Percentiles rank a stretch among this genome's conserved stretches.
phyloP scores from a whole-genome alignment of 805 yeast species.

The Candida maesae region DNA sequence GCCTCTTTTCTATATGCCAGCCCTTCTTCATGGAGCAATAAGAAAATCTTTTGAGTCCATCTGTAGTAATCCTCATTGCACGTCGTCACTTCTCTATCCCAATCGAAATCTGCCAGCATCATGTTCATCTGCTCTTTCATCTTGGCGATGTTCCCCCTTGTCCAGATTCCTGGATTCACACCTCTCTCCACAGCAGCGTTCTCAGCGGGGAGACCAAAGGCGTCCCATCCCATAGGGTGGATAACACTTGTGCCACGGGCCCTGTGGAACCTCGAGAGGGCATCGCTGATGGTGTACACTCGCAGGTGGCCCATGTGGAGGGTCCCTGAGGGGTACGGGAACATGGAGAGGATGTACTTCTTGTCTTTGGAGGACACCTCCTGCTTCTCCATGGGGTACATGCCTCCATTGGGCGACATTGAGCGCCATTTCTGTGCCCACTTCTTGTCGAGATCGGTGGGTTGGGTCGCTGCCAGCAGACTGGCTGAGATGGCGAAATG shows the following conservation, averaged over 20 bases:
- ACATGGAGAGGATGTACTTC: constrained; percentile 78
- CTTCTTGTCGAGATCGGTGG: constrained; percentile 40
- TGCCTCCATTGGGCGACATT: constrained; percentile 30
- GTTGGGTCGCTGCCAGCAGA: not conserved
- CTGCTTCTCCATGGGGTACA: constrained; percentile 33
- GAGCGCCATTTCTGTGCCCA: constrained; percentile 49
- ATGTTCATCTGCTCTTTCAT: constrained; percentile 80
- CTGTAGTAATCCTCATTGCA: constrained; percentile 84
- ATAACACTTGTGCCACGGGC: constrained; percentile 74
- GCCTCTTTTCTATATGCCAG: constrained; percentile 84
- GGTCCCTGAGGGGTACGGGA: constrained; percentile 94
- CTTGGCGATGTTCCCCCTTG: constrained; percentile 67
- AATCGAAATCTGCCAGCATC: constrained; percentile 86
- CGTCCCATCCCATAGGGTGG: constrained; percentile 99
- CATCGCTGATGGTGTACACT: constrained; percentile 89
- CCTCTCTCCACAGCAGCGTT: constrained; percentile 92
- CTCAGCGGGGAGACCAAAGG: constrained; percentile 97
- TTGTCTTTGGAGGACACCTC: constrained; percentile 24
- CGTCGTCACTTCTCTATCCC: constrained; percentile 88
- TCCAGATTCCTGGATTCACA: constrained; percentile 81
- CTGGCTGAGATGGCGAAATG: not conserved
- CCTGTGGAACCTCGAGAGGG: constrained; percentile 71
- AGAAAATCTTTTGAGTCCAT: constrained; percentile 87
- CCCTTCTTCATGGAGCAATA: constrained; percentile 68
- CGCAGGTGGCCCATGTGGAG: constrained; percentile 93